Evolutionary conservation across 257 asterid genomes (phyloP), one percentile per base, ranked within the genome.

Genomic region (Vinca minor): DNA sequence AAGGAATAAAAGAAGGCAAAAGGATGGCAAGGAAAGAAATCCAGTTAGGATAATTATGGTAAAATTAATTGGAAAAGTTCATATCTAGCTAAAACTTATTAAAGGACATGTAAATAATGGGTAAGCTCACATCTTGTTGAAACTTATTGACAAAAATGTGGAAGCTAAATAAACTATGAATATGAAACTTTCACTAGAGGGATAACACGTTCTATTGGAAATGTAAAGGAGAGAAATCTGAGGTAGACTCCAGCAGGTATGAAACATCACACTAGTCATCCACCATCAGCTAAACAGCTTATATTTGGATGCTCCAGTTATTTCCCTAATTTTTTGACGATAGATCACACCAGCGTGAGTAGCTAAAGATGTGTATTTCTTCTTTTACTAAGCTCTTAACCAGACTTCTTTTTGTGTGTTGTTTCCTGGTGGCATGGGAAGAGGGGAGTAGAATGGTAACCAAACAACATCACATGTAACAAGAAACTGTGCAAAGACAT

Each of bases 401-500:
- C 57, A 58, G 52, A 34, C 59, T 46, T 32, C 48, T 31, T n/a
- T 64, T 25, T 29, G 18, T 2, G n/a, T n/a, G n/a, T 18, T 10
- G 8, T 45, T 45, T 58, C 49, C 53, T 12, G 20, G 5, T 23
- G 45, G 47, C 17, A 54, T 55, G 34, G 44, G 47, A 25, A 15
- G 57, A 41, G 17, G 67, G 46, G 5, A 50, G 59, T 54, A 54
- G 63, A 66, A 46, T 17, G 45, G 47, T 23, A 8, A 28, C 17
- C 46, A 5, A 3, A 20, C 29, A 26, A 28, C 18, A 54, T 28
- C 38, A 26, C 28, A 28, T 26, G 59, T 5, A 54, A 29, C 39
- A 0, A 29, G 39, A 54, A 12, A 18, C 25, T 57, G 17, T 25
- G 3, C 7, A 12, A 2, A 15, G 6, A 29, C 29, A 28, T 54